phyloP scores from a whole-genome alignment of 108 stramenopile genomes.

The Bacterosira constricta region DNA sequence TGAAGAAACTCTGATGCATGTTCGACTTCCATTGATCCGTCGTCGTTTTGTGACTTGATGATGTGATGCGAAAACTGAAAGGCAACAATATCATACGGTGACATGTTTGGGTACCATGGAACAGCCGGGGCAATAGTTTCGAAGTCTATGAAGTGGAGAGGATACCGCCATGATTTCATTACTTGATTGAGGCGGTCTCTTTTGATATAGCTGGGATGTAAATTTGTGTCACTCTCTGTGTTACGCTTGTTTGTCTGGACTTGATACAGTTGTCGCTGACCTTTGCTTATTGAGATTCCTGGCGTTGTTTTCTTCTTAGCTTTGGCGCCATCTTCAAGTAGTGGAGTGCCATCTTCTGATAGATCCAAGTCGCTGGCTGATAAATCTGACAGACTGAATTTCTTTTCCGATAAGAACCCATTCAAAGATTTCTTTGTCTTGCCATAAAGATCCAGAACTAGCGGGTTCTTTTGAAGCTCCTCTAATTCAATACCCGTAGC shows the following conservation, averaged over 20 bases:
- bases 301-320: slow-evolving; percentile 5
- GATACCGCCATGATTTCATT: slow-evolving; percentile 52
- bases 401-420: slow-evolving; percentile 19
- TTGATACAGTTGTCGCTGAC: slow-evolving; percentile 49
- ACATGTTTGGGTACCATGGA: slow-evolving; percentile 46
- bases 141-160: slow-evolving; percentile 61
- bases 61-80: slow-evolving; percentile 65
- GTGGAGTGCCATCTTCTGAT: slow-evolving; percentile 7
- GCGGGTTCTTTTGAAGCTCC: slow-evolving; percentile 2
- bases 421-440: slow-evolving; percentile 6
- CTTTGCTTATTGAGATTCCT: slow-evolving; percentile 16
- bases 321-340: too few species aligned
- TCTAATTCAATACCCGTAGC: slow-evolving; percentile 32
- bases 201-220: slow-evolving; percentile 22
- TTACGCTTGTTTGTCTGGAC: slow-evolving; percentile 26
- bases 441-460: slow-evolving; percentile 37
- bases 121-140: slow-evolving; percentile 51
- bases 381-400: slow-evolving; percentile 45
- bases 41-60: slow-evolving; percentile 10
- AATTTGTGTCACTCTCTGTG: not conserved
- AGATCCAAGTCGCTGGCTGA: slow-evolving; percentile 26
- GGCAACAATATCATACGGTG: slow-evolving; percentile 49
- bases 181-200: slow-evolving; percentile 21
- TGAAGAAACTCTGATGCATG: slow-evolving; percentile 58
- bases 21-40: slow-evolving; percentile 23